phyloP scores from a whole-genome alignment of 179 eudicot species.

The Carnegiea gigantea region DNA sequence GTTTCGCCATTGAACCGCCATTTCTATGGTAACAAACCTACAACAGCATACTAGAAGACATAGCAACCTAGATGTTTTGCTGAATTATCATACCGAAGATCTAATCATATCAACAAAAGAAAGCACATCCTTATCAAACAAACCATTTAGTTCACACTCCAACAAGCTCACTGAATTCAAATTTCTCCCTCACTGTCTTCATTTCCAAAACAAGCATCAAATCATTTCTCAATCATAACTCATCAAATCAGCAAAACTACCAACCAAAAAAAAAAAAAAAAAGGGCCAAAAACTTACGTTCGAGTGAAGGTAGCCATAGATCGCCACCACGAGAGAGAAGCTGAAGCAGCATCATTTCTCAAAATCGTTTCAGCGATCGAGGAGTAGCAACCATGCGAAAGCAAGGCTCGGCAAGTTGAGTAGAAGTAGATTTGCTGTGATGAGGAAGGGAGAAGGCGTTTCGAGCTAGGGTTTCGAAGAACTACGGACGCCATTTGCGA shows the following conservation, averaged over 20 bases:
- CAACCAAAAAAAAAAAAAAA: neutral
- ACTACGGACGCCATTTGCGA: constrained; percentile 69
- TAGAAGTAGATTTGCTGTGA: constrained; percentile 55
- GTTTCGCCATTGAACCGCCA: neutral
- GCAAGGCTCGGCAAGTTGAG: constrained; percentile 42
- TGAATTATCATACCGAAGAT: neutral
- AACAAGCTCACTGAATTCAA: neutral
- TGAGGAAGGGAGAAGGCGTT: constrained; percentile 45
- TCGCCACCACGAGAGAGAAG: constrained; percentile 47
- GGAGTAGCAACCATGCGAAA: constrained; percentile 27
- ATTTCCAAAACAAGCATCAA: neutral
- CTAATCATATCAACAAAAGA: neutral
- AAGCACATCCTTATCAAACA: neutral
- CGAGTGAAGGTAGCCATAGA: constrained; percentile 97
- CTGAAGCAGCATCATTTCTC: constrained; percentile 33
- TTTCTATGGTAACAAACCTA: neutral
- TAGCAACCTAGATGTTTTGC: neutral
- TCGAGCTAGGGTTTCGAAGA: constrained; percentile 59
- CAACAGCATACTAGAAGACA: neutral
- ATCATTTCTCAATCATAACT: neutral
- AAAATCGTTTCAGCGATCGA: constrained; percentile 40
- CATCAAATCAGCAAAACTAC: neutral
- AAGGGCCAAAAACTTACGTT: constrained; percentile 45
- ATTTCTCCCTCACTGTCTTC: neutral
- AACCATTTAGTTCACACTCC: neutral